These are phyloP conservation scores for Alternaria novae-zelandiae DNA, from an alignment of 2,329 filamentous ascomycete genomes.

Conservation along the genomic window DNA sequence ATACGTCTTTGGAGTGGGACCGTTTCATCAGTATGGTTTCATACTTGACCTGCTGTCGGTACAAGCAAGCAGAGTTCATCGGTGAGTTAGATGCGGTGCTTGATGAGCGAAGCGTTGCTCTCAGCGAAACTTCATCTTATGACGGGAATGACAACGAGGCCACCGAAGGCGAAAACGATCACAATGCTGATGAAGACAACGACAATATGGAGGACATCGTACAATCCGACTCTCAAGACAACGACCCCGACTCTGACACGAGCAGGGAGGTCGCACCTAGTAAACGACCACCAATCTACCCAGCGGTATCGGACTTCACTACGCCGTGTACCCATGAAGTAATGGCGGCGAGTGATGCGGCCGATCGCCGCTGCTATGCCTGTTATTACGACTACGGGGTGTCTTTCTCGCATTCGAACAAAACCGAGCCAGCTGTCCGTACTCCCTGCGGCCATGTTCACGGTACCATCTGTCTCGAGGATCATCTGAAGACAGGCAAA, in stretches of 20 bases:
- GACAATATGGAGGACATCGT: background rate
- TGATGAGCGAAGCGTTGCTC: background rate
- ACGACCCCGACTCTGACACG: background rate
- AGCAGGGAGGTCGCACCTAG: background rate
- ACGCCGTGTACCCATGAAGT: background rate
- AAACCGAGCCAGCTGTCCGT: background rate
- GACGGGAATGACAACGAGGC: background rate
- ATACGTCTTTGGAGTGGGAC: background rate
- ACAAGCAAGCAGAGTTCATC: background rate
- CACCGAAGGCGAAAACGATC: background rate
- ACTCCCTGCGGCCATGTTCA: background rate
- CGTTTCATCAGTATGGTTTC: background rate
- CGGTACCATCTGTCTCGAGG: background rate
- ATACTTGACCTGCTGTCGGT: background rate
- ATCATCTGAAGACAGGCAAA: background rate
- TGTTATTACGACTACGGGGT: background rate
- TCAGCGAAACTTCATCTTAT: background rate
- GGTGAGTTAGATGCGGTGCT: background rate
- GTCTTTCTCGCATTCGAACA: background rate
- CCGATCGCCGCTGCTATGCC: background rate
- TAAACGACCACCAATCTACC: background rate
- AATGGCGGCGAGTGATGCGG: background rate
- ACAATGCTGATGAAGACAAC: background rate
- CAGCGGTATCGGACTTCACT: background rate
- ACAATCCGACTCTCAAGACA: background rate